phyloP scores from a whole-genome alignment of 805 yeast species.

The Candida andamanensis region DNA sequence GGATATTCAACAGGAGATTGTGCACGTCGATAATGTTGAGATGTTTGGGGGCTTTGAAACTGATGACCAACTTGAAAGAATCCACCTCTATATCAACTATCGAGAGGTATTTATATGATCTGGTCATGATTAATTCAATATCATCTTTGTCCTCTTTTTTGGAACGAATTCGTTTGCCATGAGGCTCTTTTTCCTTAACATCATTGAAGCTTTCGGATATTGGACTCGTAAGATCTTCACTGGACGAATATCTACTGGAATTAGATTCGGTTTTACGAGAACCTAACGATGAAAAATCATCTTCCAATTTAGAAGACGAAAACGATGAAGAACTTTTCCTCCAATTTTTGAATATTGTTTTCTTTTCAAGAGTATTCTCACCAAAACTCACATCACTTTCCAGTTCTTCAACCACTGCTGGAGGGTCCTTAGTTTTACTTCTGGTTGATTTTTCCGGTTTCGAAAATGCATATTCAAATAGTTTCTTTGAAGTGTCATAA shows the following conservation, averaged over 20 bases:
- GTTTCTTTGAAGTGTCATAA: slow-evolving; percentile 56
- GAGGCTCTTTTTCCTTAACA: slow-evolving; percentile 1
- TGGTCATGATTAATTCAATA: slow-evolving; percentile 33
- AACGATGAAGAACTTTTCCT: slow-evolving; percentile 1
- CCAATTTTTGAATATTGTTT: slow-evolving; percentile 10
- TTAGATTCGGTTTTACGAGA: slow-evolving; percentile 6
- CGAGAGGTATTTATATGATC: slow-evolving; percentile 41
- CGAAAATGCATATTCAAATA: slow-evolving; percentile 72
- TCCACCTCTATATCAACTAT: slow-evolving; percentile 32
- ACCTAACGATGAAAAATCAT: slow-evolving; percentile 7
- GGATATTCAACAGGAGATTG: slow-evolving; percentile 62
- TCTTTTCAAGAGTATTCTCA: slow-evolving; percentile 5
- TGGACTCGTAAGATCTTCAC: slow-evolving; percentile 8
- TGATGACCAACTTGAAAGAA: slow-evolving; percentile 46
- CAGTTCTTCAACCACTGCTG: no score
- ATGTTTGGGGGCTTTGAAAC: slow-evolving; percentile 72
- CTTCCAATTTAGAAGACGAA: slow-evolving; percentile 6
- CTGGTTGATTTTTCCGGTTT: slow-evolving; percentile 19
- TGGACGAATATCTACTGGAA: slow-evolving; percentile 11
- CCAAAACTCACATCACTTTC: not conserved
- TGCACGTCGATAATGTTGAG: slow-evolving; percentile 72
- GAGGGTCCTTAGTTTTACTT: not conserved
- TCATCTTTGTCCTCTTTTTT: slow-evolving; percentile 24
- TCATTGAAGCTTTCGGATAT: slow-evolving; percentile 3
- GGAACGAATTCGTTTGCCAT: slow-evolving; percentile 5